Percentiles rank a stretch among this genome's conserved stretches.
Evolutionary conservation across 768 basidiomycete species (phyloP).

Genomic region (Boletus tylopilopsis): DNA sequence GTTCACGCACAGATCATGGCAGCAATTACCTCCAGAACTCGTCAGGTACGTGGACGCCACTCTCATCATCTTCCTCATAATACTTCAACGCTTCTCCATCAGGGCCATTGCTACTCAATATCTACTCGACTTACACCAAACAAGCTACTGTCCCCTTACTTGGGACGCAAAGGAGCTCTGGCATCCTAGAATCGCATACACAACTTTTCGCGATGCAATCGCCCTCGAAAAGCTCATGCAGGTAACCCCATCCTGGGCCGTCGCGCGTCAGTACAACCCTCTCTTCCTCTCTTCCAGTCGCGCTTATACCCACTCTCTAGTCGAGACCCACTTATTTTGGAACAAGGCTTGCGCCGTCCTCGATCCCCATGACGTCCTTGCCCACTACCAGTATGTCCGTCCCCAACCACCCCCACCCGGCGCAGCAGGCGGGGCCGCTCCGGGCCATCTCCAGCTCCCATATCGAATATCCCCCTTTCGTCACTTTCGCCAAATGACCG

Average conservation of each 20-base stretch:
- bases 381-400: conserved; percentile 45
- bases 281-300: background rate
- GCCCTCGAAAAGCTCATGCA: conserved; percentile 61
- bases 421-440: conserved; percentile 32
- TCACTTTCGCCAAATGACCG: conserved; percentile 59
- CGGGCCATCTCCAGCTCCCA: conserved; percentile 30
- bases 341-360: conserved; percentile 55
- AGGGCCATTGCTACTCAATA: conserved; percentile 44
- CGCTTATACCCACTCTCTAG: conserved; percentile 33
- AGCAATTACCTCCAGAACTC: conserved; percentile 58
- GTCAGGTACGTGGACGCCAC: conserved; percentile 47
- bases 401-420: conserved; percentile 31
- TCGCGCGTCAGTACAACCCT: conserved; percentile 47
- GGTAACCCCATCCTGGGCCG: conserved; percentile 57
- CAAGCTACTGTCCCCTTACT: conserved; percentile 44
- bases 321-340: conserved; percentile 72
- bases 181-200: conserved; percentile 61
- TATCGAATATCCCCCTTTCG: conserved; percentile 48
- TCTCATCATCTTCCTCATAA: conserved; percentile 19
- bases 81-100: background rate
- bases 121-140: conserved; percentile 45
- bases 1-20: conserved; percentile 53
- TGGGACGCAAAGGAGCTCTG: conserved; percentile 52
- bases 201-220: conserved; percentile 56
- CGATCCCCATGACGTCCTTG: conserved; percentile 58